Evolutionary conservation across 257 asterid species (phyloP).

Genomic region (Nicotiana otophora): DNA sequence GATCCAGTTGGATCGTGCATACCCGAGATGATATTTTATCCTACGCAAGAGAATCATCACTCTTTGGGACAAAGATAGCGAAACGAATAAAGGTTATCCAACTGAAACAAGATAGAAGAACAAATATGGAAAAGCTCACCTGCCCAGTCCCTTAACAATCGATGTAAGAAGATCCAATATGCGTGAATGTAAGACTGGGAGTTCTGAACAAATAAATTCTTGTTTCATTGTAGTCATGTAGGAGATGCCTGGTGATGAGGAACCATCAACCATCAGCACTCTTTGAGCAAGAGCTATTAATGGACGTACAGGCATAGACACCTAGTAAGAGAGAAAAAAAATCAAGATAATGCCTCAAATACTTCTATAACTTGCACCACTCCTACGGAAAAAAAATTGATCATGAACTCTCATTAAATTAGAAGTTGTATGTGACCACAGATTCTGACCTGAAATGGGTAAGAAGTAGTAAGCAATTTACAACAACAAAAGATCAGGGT

Average conservation of each 20-base stretch:
- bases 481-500: conserved; percentile 68
- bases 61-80: background rate
- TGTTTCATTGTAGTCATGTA: conserved; percentile 52
- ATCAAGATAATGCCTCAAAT: background rate
- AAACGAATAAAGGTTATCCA: background rate
- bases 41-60: background rate
- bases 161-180: conserved; percentile 69
- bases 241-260: conserved; percentile 38
- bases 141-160: conserved; percentile 56
- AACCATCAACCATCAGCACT: conserved; percentile 79
- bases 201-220: conserved; percentile 69
- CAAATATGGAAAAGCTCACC: conserved; percentile 31
- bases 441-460: conserved; percentile 68
- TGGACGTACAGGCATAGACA: conserved; percentile 58
- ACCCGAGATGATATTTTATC: background rate
- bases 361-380: background rate
- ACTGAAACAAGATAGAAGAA: conserved; percentile 1
- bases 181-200: conserved; percentile 56
- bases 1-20: background rate
- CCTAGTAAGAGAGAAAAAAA: conserved; percentile 36
- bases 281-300: conserved; percentile 59
- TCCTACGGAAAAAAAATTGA: background rate
- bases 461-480: conserved; percentile 58
- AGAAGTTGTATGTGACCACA: background rate
- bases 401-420: background rate